Percentiles rank a stretch among this genome's conserved stretches.
Evolutionary conservation across 75 land plant genomes (phyloP).

Genomic region (Cryptomeria japonica): DNA sequence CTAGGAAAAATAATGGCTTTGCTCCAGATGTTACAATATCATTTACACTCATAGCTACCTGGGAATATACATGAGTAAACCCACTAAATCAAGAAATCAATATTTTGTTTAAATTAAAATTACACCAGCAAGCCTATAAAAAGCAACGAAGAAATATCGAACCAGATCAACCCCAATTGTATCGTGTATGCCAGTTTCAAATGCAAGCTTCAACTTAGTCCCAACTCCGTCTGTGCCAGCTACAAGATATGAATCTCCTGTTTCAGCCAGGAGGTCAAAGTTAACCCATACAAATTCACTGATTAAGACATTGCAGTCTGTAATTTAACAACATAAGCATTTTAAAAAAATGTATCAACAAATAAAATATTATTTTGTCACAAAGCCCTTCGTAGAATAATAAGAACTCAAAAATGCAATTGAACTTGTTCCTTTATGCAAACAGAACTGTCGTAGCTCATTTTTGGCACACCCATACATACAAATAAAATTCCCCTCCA

Average conservation of each 20-base stretch:
- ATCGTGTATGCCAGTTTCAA: conserved; percentile 88
- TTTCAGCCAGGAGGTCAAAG: neutral
- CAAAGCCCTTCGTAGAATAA: neutral
- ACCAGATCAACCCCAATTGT: conserved; percentile 98
- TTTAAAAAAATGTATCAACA: neutral
- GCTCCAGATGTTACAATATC: conserved; percentile 99
- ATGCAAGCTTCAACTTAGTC: conserved; percentile 96
- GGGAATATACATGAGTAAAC: neutral
- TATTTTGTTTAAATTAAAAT: neutral
- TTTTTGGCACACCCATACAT: neutral
- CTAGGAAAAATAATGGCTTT: conserved; percentile 92
- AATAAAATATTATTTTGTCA: neutral
- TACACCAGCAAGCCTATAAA: neutral
- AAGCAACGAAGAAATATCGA: conserved; percentile 3
- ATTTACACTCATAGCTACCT: conserved; percentile 99
- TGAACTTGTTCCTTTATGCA: neutral
- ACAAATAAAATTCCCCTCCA: neutral
- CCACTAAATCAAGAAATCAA: neutral
- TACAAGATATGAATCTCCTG: conserved; percentile 95
- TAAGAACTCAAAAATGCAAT: neutral
- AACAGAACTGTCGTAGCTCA: neutral
- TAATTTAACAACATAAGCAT: neutral
- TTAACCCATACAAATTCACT: neutral
- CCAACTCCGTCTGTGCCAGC: conserved; percentile 99
- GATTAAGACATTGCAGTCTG: neutral